Evolutionary conservation across 192 early-diverging fungal genomes (phyloP).

Genomic region (Backusella psychrophila): DNA sequence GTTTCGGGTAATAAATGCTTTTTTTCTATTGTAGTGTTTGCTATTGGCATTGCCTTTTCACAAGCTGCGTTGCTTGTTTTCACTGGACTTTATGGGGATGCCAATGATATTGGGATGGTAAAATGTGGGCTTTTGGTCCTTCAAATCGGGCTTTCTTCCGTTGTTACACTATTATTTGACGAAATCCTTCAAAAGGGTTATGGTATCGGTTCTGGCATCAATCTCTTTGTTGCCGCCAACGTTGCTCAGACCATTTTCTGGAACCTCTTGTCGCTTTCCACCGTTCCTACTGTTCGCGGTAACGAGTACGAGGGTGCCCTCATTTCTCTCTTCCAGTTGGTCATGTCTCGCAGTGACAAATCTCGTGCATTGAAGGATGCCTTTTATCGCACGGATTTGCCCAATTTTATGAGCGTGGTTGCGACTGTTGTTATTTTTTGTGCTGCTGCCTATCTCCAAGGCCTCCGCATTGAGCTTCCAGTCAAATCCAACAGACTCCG

Average conservation of each 20-base stretch:
- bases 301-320: slow-evolving; percentile 99
- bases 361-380: slow-evolving; percentile 95
- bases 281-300: slow-evolving; percentile 93
- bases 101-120: slow-evolving; percentile 90
- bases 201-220: slow-evolving; percentile 98
- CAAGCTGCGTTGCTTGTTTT: slow-evolving; percentile 96
- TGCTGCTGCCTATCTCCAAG: slow-evolving; percentile 93
- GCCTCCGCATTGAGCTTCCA: slow-evolving; percentile 99
- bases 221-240: slow-evolving; percentile 98
- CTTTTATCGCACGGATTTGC: slow-evolving; percentile 84
- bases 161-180: slow-evolving; percentile 96
- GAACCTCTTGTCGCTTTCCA: slow-evolving; percentile 96
- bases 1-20: background rate
- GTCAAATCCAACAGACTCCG: slow-evolving; percentile 93
- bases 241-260: slow-evolving; percentile 99
- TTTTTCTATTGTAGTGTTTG: slow-evolving; percentile 65
- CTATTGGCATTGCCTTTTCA: slow-evolving; percentile 96
- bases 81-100: slow-evolving; percentile 96
- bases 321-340: slow-evolving; percentile 90
- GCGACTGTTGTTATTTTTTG: slow-evolving; percentile 85
- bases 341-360: slow-evolving; percentile 95
- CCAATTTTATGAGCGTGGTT: slow-evolving; percentile 87
- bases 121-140: slow-evolving; percentile 93
- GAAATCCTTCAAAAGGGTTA: slow-evolving; percentile 99
- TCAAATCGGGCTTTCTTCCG: slow-evolving; percentile 93